Percentiles rank a stretch among this genome's conserved stretches.
Conservation (phyloP, 1,284 basidiomycete species). For the Polyporus tsugae region DNA sequence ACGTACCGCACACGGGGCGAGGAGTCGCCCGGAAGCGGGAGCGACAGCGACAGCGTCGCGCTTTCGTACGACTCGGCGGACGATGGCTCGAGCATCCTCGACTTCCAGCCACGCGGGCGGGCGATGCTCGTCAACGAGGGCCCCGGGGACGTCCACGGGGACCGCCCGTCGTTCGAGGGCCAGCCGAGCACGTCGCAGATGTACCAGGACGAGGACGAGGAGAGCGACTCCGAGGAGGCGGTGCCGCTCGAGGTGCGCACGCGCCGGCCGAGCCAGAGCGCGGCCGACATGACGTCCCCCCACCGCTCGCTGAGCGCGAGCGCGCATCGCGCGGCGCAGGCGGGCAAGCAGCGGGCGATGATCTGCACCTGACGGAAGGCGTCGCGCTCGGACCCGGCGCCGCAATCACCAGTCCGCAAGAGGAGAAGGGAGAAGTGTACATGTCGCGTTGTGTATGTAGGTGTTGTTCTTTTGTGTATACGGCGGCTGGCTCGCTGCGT, state of each 20-base stretch:
- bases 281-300: slow-evolving; percentile 34
- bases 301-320: slow-evolving; percentile 28
- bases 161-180: slow-evolving; percentile 23
- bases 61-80: slow-evolving; percentile 29
- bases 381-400: no score
- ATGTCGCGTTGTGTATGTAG: slow-evolving; percentile 2
- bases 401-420: not conserved
- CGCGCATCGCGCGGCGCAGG: slow-evolving; percentile 24
- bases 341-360: slow-evolving; percentile 33
- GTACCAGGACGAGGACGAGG: slow-evolving; percentile 48
- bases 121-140: slow-evolving; percentile 21
- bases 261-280: slow-evolving; percentile 39
- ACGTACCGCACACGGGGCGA: slow-evolving; percentile 38
- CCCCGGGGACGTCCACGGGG: slow-evolving; percentile 24
- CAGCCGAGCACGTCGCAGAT: slow-evolving; percentile 44
- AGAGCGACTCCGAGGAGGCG: slow-evolving; percentile 38
- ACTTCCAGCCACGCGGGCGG: slow-evolving; percentile 23
- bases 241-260: slow-evolving; percentile 42
- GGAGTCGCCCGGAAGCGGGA: slow-evolving; percentile 24
- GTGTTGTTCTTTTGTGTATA: slow-evolving; percentile 4
- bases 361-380: slow-evolving; percentile 34
- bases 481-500: slow-evolving; percentile 10
- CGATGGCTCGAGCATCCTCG: slow-evolving; percentile 33
- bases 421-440: not conserved
- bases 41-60: slow-evolving; percentile 34